A percentile compares a stretch with the other conserved stretches of the same genome.
Conservation (phyloP, 257 asterid species). For the Solanum okadae region DNA sequence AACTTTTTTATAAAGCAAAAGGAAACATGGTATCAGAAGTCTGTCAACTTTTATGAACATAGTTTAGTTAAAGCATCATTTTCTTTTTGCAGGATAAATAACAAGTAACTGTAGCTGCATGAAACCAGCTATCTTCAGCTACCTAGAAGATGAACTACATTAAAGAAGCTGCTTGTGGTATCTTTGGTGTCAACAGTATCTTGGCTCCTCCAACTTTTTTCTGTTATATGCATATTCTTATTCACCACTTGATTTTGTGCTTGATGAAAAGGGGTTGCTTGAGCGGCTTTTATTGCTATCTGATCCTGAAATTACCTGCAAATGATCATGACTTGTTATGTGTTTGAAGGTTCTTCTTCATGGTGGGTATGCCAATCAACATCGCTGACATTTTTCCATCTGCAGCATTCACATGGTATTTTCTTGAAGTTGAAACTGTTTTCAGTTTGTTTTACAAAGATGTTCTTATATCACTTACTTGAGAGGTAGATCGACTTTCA, state of each 20-base stretch:
- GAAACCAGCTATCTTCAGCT: not conserved
- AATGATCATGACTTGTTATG: not conserved
- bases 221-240: not conserved
- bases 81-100: not conserved
- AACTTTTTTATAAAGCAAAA: not conserved
- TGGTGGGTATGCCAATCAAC: not conserved
- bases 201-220: not conserved
- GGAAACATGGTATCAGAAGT: not conserved
- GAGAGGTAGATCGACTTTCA: conserved; percentile 22
- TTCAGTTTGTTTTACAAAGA: not conserved
- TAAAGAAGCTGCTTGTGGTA: not conserved
- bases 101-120: not conserved
- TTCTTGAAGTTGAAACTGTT: not conserved
- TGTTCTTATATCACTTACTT: conserved; percentile 21
- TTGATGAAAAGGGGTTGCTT: conserved; percentile 2
- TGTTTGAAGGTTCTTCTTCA: not conserved
- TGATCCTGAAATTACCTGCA: not conserved
- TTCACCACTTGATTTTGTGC: not conserved
- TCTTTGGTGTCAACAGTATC: not conserved
- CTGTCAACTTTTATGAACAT: not conserved
- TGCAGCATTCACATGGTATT: not conserved
- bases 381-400: not conserved
- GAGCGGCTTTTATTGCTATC: conserved; percentile 3
- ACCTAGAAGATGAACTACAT: not conserved
- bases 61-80: not conserved